phyloP scores from a whole-genome alignment of 495 filamentous ascomycete genomes.

The Thozetella sp. region DNA sequence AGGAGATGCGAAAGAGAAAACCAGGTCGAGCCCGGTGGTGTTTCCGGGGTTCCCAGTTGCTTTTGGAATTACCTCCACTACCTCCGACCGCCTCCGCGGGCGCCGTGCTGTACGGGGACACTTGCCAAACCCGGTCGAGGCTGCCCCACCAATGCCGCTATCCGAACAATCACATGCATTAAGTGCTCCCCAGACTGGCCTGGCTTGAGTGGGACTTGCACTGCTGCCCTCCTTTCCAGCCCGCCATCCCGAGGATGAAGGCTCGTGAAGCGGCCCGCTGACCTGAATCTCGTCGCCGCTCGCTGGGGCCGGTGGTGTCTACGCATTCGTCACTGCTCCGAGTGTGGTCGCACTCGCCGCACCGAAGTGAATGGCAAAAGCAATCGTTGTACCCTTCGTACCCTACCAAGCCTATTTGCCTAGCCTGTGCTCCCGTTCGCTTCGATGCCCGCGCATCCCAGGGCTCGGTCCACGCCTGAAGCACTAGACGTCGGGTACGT shows the following conservation, averaged over 20 bases:
- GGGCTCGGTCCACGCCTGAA: too few species aligned
- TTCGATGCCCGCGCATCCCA: background rate
- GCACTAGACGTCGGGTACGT: too few species aligned
- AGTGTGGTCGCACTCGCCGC: background rate
- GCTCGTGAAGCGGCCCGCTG: background rate
- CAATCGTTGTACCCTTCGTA: too few species aligned
- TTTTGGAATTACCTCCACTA: background rate
- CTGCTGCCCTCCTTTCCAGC: background rate
- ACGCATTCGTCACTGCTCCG: background rate
- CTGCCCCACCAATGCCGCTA: constrained; percentile 9
- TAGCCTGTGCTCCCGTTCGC: too few species aligned
- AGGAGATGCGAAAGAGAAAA: constrained; percentile 2
- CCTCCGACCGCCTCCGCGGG: constrained; percentile 4
- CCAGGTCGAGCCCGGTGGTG: background rate
- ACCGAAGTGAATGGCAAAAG: too few species aligned
- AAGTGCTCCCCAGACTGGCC: background rate
- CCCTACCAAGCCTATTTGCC: too few species aligned
- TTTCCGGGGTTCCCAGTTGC: constrained; percentile 1
- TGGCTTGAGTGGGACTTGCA: background rate
- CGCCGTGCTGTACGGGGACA: background rate
- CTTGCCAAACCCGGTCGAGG: background rate
- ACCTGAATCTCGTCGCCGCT: background rate
- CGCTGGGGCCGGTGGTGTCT: background rate
- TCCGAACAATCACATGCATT: constrained; percentile 22
- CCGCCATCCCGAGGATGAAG: background rate